phyloP scores from a whole-genome alignment of 441 rosid genomes.

The Jatropha podagrica region DNA sequence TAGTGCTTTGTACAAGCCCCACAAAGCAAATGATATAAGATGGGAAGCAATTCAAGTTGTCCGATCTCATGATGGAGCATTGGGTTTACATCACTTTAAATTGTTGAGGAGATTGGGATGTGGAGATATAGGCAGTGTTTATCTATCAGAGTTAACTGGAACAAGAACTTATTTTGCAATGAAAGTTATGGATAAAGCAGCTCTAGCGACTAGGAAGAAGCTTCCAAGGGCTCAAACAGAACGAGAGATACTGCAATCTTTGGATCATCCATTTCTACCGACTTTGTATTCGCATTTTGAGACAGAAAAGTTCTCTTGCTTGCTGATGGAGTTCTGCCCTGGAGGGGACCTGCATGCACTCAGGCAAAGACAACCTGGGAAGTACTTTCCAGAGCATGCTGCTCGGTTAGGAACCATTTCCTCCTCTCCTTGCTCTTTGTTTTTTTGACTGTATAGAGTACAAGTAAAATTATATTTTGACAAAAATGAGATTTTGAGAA shows the following conservation, averaged over 20 bases:
- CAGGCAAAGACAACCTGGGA: conserved; percentile 69
- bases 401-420: conserved; percentile 41
- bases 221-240: conserved; percentile 75
- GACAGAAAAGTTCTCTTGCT: conserved; percentile 77
- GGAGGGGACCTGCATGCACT: conserved; percentile 77
- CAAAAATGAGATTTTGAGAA: not conserved
- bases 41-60: conserved; percentile 94
- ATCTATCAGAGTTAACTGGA: conserved; percentile 76
- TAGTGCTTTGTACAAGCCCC: conserved; percentile 72
- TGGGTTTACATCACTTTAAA: conserved; percentile 68
- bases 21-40: conserved; percentile 76
- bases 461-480: not conserved
- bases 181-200: conserved; percentile 82
- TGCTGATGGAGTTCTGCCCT: conserved; percentile 89
- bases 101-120: conserved; percentile 61
- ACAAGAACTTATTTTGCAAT: conserved; percentile 71
- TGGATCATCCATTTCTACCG: conserved; percentile 81
- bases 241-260: conserved; percentile 66
- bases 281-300: conserved; percentile 68
- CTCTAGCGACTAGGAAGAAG: conserved; percentile 70
- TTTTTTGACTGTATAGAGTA: not conserved
- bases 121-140: conserved; percentile 87
- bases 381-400: conserved; percentile 68
- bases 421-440: conserved; percentile 8
- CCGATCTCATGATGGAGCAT: conserved; percentile 47